Evolutionary conservation across 2,329 filamentous ascomycete species (phyloP).

Genomic region (Colletotrichum godetiae): DNA sequence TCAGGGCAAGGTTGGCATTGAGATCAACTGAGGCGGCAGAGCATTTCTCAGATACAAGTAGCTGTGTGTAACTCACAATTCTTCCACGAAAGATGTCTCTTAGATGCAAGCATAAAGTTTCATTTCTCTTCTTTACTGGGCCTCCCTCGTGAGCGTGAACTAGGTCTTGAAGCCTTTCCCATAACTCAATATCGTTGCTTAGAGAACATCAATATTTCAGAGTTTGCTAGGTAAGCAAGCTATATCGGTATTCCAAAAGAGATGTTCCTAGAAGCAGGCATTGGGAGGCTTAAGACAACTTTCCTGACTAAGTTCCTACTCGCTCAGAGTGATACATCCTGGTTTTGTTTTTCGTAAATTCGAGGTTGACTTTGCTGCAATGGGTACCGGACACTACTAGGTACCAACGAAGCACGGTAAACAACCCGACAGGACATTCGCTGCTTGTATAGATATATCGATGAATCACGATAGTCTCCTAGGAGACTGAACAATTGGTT

Average conservation of each 20-base stretch:
- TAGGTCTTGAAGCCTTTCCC: not conserved
- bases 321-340: not conserved
- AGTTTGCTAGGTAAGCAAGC: not conserved
- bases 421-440: not conserved
- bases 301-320: not conserved
- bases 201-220: not conserved
- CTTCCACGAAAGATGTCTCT: not conserved
- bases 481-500: not conserved
- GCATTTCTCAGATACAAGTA: not conserved
- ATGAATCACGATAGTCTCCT: not conserved
- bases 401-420: not conserved
- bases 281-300: not conserved
- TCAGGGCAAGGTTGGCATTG: conserved; percentile 51
- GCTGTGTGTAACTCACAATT: not conserved
- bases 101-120: not conserved
- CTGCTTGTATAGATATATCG: not conserved
- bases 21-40: conserved; percentile 52
- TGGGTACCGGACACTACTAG: not conserved
- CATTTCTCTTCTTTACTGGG: not conserved
- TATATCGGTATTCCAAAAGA: not conserved
- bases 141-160: not conserved
- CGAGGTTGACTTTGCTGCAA: not conserved
- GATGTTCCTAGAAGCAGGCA: not conserved
- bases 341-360: not conserved
- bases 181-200: not conserved